These are phyloP conservation scores for Saxophila tyrrhenica DNA, from an alignment of 495 filamentous ascomycete species.

Conservation along the genomic window DNA sequence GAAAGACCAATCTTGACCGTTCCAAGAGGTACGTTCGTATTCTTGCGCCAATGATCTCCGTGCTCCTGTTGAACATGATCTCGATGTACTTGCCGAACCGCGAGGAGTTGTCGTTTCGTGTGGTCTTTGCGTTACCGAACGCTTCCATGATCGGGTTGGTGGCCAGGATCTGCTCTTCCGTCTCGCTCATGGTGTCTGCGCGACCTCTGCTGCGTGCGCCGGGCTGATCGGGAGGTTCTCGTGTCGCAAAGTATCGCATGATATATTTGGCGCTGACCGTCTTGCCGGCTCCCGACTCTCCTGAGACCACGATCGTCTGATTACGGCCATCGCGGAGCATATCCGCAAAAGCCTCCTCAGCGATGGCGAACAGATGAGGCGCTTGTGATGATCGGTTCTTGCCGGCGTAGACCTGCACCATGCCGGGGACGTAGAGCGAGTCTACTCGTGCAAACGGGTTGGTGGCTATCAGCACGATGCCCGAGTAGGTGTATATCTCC, in stretches of 20 bases:
- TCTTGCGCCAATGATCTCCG: constrained; percentile 94
- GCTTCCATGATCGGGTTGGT: constrained; percentile 99
- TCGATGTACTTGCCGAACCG: constrained; percentile 99
- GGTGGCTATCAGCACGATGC: constrained; percentile 96
- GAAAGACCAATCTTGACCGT: constrained; percentile 93
- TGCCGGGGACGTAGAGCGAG: constrained; percentile 95
- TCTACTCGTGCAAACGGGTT: constrained; percentile 98
- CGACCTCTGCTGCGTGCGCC: constrained; percentile 66
- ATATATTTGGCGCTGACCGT: constrained; percentile 99
- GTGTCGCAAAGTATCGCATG: constrained; percentile 98
- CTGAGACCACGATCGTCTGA: constrained; percentile 96
- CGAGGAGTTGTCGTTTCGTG: constrained; percentile 96
- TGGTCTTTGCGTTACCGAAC: constrained; percentile 98
- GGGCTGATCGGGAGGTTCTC: constrained; percentile 85
- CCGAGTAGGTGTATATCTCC: constrained; percentile 99
- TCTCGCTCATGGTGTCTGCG: constrained; percentile 88
- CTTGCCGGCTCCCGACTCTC: constrained; percentile 96
- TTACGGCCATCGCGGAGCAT: constrained; percentile 95
- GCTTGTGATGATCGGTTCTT: constrained; percentile 94
- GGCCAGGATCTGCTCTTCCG: constrained; percentile 93
- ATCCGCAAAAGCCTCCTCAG: constrained; percentile 98
- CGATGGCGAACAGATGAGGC: constrained; percentile 96
- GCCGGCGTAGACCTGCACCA: constrained; percentile 98
- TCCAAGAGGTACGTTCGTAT: constrained; percentile 94
- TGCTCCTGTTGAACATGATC: constrained; percentile 94